These are phyloP conservation scores for Hyphodiscus sp. DNA, from an alignment of 2,329 filamentous ascomycete species.

Conservation along the genomic window DNA sequence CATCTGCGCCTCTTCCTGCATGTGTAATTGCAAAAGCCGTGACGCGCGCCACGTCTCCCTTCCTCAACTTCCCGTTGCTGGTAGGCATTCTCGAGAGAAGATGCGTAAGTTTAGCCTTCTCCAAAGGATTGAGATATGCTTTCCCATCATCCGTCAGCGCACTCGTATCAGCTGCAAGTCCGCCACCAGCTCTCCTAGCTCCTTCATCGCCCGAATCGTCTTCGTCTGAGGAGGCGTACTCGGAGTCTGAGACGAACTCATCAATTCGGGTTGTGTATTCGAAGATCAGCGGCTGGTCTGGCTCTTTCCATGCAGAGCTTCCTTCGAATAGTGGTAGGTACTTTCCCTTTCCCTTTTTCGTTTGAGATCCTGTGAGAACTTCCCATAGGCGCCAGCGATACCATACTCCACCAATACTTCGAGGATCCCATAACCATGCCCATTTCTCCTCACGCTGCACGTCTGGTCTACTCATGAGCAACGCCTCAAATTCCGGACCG, in stretches of 20 bases:
- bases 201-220: slow-evolving; percentile 57
- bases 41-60: slow-evolving; percentile 79
- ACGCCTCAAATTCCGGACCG: slow-evolving; percentile 82
- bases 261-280: slow-evolving; percentile 73
- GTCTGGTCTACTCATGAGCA: slow-evolving; percentile 79
- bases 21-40: slow-evolving; percentile 87
- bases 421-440: slow-evolving; percentile 88
- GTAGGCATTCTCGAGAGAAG: slow-evolving; percentile 78
- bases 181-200: slow-evolving; percentile 33
- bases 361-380: slow-evolving; percentile 60
- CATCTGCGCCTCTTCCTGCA: slow-evolving; percentile 75
- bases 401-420: slow-evolving; percentile 74
- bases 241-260: slow-evolving; percentile 75
- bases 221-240: slow-evolving; percentile 83
- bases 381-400: slow-evolving; percentile 93
- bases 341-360: slow-evolving; percentile 40
- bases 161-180: slow-evolving; percentile 34
- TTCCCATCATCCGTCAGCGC: slow-evolving; percentile 27
- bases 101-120: slow-evolving; percentile 78
- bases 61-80: slow-evolving; percentile 64
- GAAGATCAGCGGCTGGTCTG: slow-evolving; percentile 66
- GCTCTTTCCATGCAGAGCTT: slow-evolving; percentile 69
- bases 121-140: slow-evolving; percentile 69
- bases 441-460: slow-evolving; percentile 85
- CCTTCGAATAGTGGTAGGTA: slow-evolving; percentile 68